Evolutionary conservation across 164 flowering plant species (phyloP), one percentile per base, ranked within the genome.

Genomic region (Tetracentron sinense): DNA sequence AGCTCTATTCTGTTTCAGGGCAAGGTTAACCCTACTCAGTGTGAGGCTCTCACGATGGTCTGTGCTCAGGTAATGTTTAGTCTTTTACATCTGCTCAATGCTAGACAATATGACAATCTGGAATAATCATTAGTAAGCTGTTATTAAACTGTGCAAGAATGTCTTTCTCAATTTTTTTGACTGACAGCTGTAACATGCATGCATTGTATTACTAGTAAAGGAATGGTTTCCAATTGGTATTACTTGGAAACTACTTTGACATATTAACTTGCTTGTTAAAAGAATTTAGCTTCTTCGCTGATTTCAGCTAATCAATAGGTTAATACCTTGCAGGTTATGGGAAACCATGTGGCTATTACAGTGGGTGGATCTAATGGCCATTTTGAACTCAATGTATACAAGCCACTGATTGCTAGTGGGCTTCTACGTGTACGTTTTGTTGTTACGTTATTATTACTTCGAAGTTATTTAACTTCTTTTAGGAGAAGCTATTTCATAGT

Each of bases 31-130:
- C 99, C 99, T 51, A 94, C 99, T 48, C 98, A 93, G 78, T 90
- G 97, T 74, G 97, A 93, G 81, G 98, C 98, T 53, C 84, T 93
- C 28, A 93, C 97, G 8, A 93, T 93, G 98, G 98, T 90, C 70
- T 90, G 98, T 75, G 94, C 96, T 75, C 96, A 90, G 98, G 98
- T 93, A 79, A 79, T 26, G 10, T 48, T 42, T 21, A 12, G 25
- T 70, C 25, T 48, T 49, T 27, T 58, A 22, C 22, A 46, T 61
- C 33, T 21, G 12, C 29, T 48, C 47, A 16, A 49, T 60, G 54
- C 26, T 30, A 53, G 29, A 26, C 10, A 30, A 38, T 12, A 35
- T 52, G 58, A 17, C 12, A 25, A n/a, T n/a, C n/a, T n/a, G n/a
- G n/a, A n/a, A n/a, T n/a, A n/a, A n/a, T n/a, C n/a, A n/a, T n/a